Conservation (phyloP, 345 rosid species). For the Eutrema japonicum region DNA sequence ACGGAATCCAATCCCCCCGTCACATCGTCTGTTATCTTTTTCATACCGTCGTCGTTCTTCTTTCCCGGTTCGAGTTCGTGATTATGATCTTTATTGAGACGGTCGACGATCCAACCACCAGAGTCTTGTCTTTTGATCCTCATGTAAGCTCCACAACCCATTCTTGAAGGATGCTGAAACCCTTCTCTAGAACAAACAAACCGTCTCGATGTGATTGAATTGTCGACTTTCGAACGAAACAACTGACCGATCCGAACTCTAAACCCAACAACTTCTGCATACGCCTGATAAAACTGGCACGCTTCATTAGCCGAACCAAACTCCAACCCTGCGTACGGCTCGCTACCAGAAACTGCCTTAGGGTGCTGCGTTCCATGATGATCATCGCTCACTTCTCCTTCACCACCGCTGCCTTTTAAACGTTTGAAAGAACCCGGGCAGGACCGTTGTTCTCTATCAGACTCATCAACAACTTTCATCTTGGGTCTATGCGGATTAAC, state of each 20-base stretch:
- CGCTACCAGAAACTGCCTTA: constrained; percentile 41
- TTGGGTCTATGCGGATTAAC: constrained; percentile 53
- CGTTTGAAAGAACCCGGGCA: constrained; percentile 59
- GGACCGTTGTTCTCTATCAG: constrained; percentile 45
- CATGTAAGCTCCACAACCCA: constrained; percentile 95
- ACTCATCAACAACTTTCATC: constrained; percentile 54
- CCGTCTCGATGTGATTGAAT: constrained; percentile 78
- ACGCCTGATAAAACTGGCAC: constrained; percentile 65
- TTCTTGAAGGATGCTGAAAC: constrained; percentile 90
- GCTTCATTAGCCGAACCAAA: constrained; percentile 83
- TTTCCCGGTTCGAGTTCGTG: constrained; percentile 65
- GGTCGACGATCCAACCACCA: constrained; percentile 87
- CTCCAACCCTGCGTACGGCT: constrained; percentile 71
- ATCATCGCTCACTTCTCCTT: constrained; percentile 38
- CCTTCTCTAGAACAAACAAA: constrained; percentile 98
- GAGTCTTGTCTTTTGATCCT: constrained; percentile 82
- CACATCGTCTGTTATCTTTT: constrained; percentile 60
- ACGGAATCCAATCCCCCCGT: constrained; percentile 55
- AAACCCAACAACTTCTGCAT: constrained; percentile 76
- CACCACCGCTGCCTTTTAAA: constrained; percentile 49
- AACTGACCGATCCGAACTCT: constrained; percentile 86
- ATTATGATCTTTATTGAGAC: constrained; percentile 77
- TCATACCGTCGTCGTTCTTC: constrained; percentile 49
- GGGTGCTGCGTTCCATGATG: constrained; percentile 37
- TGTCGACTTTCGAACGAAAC: constrained; percentile 85